Base-by-base conservation (phyloP, 164 flowering plant genomes). In the Liriodendron chinense region DNA sequence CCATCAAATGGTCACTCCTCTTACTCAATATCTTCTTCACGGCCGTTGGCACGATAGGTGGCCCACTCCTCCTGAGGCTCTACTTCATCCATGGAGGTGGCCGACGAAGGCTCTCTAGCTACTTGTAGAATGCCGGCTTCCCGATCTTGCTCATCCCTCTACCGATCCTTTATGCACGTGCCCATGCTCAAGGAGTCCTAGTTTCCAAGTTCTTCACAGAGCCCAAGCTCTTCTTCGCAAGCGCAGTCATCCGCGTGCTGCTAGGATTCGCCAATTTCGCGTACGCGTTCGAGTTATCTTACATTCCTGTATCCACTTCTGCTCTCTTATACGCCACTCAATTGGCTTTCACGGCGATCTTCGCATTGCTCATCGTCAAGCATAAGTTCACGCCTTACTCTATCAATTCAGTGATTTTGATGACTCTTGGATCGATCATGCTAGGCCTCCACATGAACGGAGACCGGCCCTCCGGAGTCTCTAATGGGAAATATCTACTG, bases 21-120 rank as follows among this genome's bases (percentile, higher is more conserved):
- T 13, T 53, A 12, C 59, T 53, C 59, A 53, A 53, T 16, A 8
- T 53, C 16, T 53, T 53, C 59, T 53, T 53, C 59, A 10, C 18
- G 59, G 59, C 59, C 59, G 59, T 53, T 10, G 59, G 59, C 13
- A 53, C 59, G 16, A 47, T 72, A 1, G 79, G 79, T 9, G 76
- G 76, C 5, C 76, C 79, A 0, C n/a, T 77, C 62, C n/a, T 72
- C 16, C 76, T 65, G 24, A 56, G 76, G 20, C 76, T 77, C 7
- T 77, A 77, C 68, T 77, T 67, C 68, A 59, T 62, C 8, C 68
- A 72, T n/a, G 75, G 76, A 2, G 79, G 79, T 4, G 26, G 4
- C 2, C 79, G 68, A 2, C 68, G 23, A 23, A 72, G 79, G 79
- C 23, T 77, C 25, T 23, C 68, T 6, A 67, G 72, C 66, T 72